Conservation (phyloP, 1,139 yeast genomes). For the Yamadazyma diddensiae region DNA sequence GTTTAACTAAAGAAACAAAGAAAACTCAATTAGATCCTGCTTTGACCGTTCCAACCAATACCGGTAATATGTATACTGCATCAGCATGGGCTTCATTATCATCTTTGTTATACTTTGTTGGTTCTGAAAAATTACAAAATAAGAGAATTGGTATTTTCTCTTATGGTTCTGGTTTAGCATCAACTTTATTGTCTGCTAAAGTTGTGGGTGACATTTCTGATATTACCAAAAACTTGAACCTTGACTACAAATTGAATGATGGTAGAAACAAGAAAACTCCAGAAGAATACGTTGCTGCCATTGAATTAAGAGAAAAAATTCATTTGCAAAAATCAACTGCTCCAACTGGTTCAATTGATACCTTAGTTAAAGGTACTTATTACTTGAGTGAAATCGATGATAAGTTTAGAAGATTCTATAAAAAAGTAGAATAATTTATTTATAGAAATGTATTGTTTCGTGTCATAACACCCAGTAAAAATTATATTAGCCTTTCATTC, state of each 20-base stretch:
- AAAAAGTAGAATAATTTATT: conserved; percentile 10
- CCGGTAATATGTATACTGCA: conserved; percentile 98
- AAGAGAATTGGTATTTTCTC: conserved; percentile 93
- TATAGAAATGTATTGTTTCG: neutral
- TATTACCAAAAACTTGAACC: conserved; percentile 63
- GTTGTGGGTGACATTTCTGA: conserved; percentile 78
- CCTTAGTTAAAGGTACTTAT: conserved; percentile 72
- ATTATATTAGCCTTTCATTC: too few species aligned
- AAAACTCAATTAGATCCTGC: conserved; percentile 77
- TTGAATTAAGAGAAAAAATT: conserved; percentile 83
- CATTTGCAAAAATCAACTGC: conserved; percentile 75
- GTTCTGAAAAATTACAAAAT: conserved; percentile 67
- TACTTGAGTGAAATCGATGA: conserved; percentile 85
- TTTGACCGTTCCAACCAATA: conserved; percentile 86
- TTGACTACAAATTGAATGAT: conserved; percentile 63
- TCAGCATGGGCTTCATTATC: conserved; percentile 87
- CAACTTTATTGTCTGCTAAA: conserved; percentile 77
- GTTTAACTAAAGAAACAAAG: conserved; percentile 69
- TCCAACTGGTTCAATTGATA: conserved; percentile 78
- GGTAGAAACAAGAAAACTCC: conserved; percentile 72
- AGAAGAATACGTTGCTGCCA: conserved; percentile 74
- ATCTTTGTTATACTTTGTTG: conserved; percentile 75
- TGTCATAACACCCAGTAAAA: too few species aligned
- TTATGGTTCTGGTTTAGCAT: conserved; percentile 97
- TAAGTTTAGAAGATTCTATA: conserved; percentile 67